Conservation (phyloP, 2,329 filamentous ascomycete genomes). For the Colletotrichum camelliae region DNA sequence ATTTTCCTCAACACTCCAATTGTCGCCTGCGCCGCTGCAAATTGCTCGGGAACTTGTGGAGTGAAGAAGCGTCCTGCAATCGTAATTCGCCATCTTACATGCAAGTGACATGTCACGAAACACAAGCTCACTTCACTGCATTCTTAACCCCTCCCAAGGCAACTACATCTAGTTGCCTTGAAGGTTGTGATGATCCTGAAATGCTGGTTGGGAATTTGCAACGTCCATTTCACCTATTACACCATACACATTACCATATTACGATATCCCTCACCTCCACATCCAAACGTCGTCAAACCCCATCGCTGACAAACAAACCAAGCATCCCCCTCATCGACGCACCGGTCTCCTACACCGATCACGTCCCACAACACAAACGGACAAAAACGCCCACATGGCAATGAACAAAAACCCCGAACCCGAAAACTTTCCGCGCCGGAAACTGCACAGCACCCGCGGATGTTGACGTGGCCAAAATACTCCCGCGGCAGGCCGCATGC, state of each 20-base stretch:
- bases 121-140: no score
- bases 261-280: rapidly evolving
- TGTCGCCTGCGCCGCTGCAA: no score
- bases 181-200: background rate
- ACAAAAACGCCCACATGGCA: background rate
- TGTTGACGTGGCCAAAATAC: background rate
- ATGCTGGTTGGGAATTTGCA: rapidly evolving
- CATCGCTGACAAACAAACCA: background rate
- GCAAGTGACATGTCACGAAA: no score
- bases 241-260: rapidly evolving
- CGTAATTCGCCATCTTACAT: no score
- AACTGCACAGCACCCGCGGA: background rate
- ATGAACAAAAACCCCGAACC: background rate
- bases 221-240: rapidly evolving
- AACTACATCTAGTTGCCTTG: rapidly evolving
- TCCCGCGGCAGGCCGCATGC: background rate
- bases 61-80: no score
- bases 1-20: no score
- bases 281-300: background rate
- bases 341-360: background rate
- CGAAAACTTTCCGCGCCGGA: background rate
- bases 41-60: no score
- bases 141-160: background rate
- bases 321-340: background rate
- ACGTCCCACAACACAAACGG: background rate